Conservation (phyloP, 2,329 filamentous ascomycete genomes). For the Apiospora arundinis region DNA sequence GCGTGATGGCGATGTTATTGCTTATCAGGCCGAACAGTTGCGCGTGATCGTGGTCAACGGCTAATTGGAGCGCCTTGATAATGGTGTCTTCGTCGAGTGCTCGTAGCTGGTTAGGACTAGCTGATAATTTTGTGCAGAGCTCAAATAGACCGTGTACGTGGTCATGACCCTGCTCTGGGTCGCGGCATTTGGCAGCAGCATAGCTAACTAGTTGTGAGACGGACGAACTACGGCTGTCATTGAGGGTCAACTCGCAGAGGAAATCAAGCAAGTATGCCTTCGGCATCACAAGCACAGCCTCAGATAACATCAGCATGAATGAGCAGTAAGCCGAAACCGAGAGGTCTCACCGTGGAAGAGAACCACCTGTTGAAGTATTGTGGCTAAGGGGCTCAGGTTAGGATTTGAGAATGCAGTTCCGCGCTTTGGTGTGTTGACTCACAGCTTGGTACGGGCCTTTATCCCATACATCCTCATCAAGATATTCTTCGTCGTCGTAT, state of each 20-base stretch:
- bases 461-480: background rate
- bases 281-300: background rate
- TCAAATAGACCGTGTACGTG: background rate
- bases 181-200: background rate
- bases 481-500: background rate
- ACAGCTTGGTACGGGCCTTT: background rate
- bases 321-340: background rate
- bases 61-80: background rate
- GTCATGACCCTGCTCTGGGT: background rate
- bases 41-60: background rate
- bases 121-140: background rate
- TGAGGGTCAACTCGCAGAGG: background rate
- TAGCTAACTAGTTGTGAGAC: background rate
- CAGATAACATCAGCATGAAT: background rate
- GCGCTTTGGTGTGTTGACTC: background rate
- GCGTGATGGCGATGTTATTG: background rate
- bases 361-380: background rate
- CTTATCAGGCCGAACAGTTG: background rate
- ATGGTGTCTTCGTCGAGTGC: background rate
- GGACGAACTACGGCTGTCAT: background rate
- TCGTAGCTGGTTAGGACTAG: background rate
- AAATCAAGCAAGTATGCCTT: constrained; percentile 1
- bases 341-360: background rate
- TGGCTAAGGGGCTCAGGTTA: background rate
- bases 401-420: background rate